Evolutionary conservation across 352 stramenopile species (phyloP).

Genomic region (Globisporangium ultimum): DNA sequence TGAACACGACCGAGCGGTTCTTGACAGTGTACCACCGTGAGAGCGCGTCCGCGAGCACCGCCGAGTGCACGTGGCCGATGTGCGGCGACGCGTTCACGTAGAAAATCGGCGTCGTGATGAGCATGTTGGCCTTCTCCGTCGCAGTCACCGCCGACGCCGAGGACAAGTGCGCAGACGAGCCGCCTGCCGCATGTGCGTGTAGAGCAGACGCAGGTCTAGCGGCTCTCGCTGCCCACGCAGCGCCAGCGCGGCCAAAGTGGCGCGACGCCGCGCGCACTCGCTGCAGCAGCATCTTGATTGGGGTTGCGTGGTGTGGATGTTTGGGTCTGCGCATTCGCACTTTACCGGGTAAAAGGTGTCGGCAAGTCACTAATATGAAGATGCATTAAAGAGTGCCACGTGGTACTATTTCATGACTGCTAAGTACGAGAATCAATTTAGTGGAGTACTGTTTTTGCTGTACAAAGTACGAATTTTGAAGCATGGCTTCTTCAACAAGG

Average conservation of each 20-base stretch:
- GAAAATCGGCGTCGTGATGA: constrained; percentile 99
- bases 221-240: background rate
- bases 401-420: no score
- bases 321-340: background rate
- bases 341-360: background rate
- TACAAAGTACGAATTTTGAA: no score
- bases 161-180: background rate
- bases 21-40: constrained; percentile 75
- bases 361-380: background rate
- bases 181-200: background rate
- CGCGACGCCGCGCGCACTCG: constrained; percentile 3
- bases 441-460: no score
- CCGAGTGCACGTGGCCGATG: constrained; percentile 98
- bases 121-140: constrained; percentile 6
- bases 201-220: background rate
- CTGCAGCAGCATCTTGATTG: constrained; percentile 1
- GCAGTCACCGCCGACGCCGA: background rate
- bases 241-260: background rate
- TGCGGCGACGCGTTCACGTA: constrained; percentile 99
- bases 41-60: constrained; percentile 86
- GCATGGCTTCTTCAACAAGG: no score
- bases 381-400: background rate
- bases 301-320: background rate
- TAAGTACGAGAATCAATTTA: no score
- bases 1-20: constrained; percentile 81